Conservation (phyloP, 2,329 filamentous ascomycete genomes). For the Balansia obtecta region DNA sequence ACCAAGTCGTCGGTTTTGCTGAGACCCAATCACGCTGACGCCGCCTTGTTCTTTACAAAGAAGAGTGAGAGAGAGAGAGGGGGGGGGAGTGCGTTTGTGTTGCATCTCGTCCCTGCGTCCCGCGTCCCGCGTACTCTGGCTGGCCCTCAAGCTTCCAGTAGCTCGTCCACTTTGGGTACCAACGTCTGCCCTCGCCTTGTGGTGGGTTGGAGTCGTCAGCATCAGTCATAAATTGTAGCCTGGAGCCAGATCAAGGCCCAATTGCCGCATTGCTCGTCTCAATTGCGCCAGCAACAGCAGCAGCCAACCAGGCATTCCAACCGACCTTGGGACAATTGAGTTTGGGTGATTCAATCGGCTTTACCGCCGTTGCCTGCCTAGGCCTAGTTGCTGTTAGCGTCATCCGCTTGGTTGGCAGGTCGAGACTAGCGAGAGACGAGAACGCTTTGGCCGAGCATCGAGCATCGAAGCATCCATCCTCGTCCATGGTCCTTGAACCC, state of each 20-base stretch:
- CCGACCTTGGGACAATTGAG: slow-evolving; percentile 4
- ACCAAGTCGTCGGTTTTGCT: neutral
- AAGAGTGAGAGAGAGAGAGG: no score
- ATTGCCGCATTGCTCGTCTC: neutral
- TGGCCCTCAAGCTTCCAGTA: no score
- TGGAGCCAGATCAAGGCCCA: no score
- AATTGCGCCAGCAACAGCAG: neutral
- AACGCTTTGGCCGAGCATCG: neutral
- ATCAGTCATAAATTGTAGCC: neutral
- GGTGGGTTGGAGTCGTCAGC: slow-evolving; percentile 3
- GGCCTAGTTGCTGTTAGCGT: no score
- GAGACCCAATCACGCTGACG: neutral
- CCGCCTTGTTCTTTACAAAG: slow-evolving; percentile 1
- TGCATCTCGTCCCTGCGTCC: slow-evolving; percentile 4
- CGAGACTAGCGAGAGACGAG: neutral
- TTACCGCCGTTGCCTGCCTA: neutral
- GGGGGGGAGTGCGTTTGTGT: neutral
- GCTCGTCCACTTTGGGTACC: slow-evolving; percentile 8
- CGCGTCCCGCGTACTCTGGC: neutral
- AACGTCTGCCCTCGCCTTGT: slow-evolving; percentile 4
- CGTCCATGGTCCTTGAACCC: neutral
- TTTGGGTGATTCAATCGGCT: slow-evolving; percentile 2
- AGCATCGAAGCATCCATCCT: no score
- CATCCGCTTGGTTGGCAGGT: neutral
- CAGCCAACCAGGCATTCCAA: no score